These are phyloP conservation scores for Sanghuangporus baumii DNA, from an alignment of 1,284 basidiomycete genomes.

Conservation along the genomic window DNA sequence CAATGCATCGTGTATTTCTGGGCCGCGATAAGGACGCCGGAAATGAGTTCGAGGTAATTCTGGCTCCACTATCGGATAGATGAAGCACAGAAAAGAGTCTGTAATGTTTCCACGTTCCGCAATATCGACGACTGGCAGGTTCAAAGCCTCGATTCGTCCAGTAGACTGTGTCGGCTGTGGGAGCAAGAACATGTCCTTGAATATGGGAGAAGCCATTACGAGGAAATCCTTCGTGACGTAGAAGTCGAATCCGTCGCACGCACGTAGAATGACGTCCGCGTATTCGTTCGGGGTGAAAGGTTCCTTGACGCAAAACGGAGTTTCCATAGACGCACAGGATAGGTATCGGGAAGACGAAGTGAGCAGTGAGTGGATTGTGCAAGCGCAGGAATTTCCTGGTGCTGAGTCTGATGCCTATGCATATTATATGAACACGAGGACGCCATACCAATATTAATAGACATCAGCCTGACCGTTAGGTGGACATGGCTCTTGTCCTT, in stretches of 20 bases:
- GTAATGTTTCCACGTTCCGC: constrained; percentile 43
- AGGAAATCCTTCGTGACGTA: constrained; percentile 37
- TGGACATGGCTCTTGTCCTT: too few species aligned
- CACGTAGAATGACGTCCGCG: constrained; percentile 38
- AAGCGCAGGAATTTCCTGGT: not conserved
- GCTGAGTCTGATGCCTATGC: not conserved
- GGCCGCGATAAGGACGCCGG: not conserved
- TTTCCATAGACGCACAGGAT: not conserved
- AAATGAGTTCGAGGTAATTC: not conserved
- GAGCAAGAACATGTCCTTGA: constrained; percentile 31
- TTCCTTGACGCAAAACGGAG: not conserved
- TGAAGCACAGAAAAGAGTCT: constrained; percentile 45
- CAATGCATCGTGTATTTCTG: not conserved
- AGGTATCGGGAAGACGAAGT: not conserved
- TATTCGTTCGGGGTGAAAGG: constrained; percentile 9
- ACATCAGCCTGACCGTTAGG: too few species aligned
- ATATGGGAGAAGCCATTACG: constrained; percentile 40
- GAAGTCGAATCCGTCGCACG: constrained; percentile 41
- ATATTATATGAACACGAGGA: too few species aligned
- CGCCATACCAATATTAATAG: too few species aligned
- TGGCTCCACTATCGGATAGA: constrained; percentile 34
- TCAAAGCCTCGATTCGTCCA: not conserved
- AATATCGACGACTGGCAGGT: constrained; percentile 45
- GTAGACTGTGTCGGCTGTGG: constrained; percentile 6
- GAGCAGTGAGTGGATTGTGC: not conserved